Percentiles rank a stretch among this genome's conserved stretches.
phyloP scores from a whole-genome alignment of 352 stramenopile genomes.

The Achlya hypogyna region DNA sequence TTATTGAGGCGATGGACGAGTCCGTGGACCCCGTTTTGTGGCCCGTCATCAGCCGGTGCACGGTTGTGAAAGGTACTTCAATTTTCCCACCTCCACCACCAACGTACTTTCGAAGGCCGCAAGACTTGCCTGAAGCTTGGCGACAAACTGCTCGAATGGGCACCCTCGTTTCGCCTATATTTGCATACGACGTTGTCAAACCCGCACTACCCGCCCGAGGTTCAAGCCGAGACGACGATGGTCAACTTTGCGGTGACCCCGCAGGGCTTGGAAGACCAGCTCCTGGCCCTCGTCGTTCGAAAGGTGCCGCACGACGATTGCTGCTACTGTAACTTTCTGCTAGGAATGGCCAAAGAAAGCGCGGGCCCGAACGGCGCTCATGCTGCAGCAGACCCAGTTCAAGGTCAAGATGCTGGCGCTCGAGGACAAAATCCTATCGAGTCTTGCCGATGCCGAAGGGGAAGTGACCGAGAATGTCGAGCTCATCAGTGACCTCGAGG shows the following conservation, averaged over 20 bases:
- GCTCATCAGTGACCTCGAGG: slow-evolving; percentile 90
- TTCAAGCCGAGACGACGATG: slow-evolving; percentile 86
- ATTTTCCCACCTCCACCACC: slow-evolving; percentile 8
- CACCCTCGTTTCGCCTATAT: slow-evolving; percentile 75
- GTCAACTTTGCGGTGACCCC: slow-evolving; percentile 91
- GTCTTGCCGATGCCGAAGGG: slow-evolving; percentile 70
- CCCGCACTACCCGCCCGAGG: slow-evolving; percentile 84
- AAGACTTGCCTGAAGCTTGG: slow-evolving; percentile 76
- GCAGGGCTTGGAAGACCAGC: slow-evolving; percentile 83
- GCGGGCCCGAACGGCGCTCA: slow-evolving; percentile 53
- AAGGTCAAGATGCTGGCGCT: slow-evolving; percentile 80
- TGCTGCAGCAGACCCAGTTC: slow-evolving; percentile 87
- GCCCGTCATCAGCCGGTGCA: slow-evolving; percentile 68
- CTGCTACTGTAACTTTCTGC: background rate
- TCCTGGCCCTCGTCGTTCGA: slow-evolving; percentile 78
- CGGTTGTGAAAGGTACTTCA: slow-evolving; percentile 43
- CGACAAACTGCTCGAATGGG: slow-evolving; percentile 81
- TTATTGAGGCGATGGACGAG: slow-evolving; percentile 88
- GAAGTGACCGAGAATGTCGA: slow-evolving; percentile 93
- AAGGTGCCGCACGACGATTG: slow-evolving; percentile 27
- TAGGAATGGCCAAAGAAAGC: slow-evolving; percentile 83
- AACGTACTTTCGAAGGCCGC: slow-evolving; percentile 25
- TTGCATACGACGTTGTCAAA: slow-evolving; percentile 91
- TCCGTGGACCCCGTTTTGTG: slow-evolving; percentile 79
- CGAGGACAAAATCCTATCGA: slow-evolving; percentile 85